These are phyloP conservation scores for Datisca glomerata DNA, from an alignment of 306 rosid genomes.

Conservation along the genomic window DNA sequence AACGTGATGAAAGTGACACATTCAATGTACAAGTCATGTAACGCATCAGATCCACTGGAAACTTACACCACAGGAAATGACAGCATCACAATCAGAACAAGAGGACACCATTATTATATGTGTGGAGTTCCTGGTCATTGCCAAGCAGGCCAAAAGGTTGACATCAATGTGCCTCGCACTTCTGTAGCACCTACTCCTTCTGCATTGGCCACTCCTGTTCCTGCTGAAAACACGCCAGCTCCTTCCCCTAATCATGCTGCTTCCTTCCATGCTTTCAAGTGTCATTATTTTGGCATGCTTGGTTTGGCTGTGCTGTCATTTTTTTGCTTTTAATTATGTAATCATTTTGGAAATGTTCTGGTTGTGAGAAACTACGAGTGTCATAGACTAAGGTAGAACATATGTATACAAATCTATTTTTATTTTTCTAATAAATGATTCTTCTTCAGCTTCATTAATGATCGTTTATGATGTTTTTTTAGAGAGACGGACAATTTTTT, in stretches of 20 bases:
- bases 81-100: slow-evolving; percentile 30
- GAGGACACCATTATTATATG: slow-evolving; percentile 74
- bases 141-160: slow-evolving; percentile 18
- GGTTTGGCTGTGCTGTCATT: no score
- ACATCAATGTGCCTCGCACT: slow-evolving; percentile 23
- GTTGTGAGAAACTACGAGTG: no score
- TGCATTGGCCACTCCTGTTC: slow-evolving; percentile 19
- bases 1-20: slow-evolving; percentile 79
- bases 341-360: no score
- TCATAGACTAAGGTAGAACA: no score
- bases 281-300: no score
- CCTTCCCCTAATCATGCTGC: background rate
- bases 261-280: background rate
- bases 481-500: no score
- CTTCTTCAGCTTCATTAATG: no score
- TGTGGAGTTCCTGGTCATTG: slow-evolving; percentile 95
- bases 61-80: slow-evolving; percentile 70
- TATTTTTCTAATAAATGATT: no score
- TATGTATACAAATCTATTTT: no score
- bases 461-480: no score
- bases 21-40: slow-evolving; percentile 67
- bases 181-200: slow-evolving; percentile 19
- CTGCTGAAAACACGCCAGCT: slow-evolving; percentile 7
- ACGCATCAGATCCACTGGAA: slow-evolving; percentile 46
- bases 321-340: no score